Evolutionary conservation across 2,329 filamentous ascomycete species (phyloP), one percentile per base, ranked within the genome.

Genomic region (Monilinia aucupariae): DNA sequence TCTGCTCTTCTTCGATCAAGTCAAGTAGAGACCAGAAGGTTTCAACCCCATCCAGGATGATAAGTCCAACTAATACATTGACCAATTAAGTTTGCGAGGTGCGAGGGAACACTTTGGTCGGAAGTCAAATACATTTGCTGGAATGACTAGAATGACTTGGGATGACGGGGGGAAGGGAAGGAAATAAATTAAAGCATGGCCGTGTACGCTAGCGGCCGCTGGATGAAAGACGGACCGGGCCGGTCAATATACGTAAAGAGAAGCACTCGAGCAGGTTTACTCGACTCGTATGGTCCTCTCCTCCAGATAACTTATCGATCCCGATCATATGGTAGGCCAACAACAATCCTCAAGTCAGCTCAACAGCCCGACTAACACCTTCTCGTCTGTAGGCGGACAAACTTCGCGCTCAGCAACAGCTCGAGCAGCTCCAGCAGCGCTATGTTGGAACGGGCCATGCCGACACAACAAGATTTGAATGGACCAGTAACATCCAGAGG

Each of bases 381-480:
- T 17, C 27, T 27, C 34, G n/a, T 22, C 17, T 39, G 52, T 54
- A 87, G 94, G 94, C 94, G 77, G 94, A 99, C 80, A 99, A 99
- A 79, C 89, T 99, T 68, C 92, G 94, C 75, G 94, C 91, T 12
- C 91, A 96, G 71, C 94, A 99, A 78, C 94, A 99, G 77, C 92
- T 99, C 74, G 94, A 99, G 78, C 88, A 92, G 68, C 89, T 97
- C 22, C 94, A 99, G 78, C 88, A 92, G 73, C 96, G 96, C 73
- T 97, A 94, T 80, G 83, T 99, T 72, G 94, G 94, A 70, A 97
- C 94, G 4, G 94, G 94, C 30, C 92, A 97, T 76, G 91, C 93
- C 50, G 94, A 99, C 79, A 97, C 93, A 17, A 96, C 92, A 32
- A 96, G 91, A 76, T 94, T 94, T 86, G 94, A 99, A 78, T 99